These are phyloP conservation scores for Crucibulum laeve DNA, from an alignment of 768 basidiomycete species.

Conservation along the genomic window DNA sequence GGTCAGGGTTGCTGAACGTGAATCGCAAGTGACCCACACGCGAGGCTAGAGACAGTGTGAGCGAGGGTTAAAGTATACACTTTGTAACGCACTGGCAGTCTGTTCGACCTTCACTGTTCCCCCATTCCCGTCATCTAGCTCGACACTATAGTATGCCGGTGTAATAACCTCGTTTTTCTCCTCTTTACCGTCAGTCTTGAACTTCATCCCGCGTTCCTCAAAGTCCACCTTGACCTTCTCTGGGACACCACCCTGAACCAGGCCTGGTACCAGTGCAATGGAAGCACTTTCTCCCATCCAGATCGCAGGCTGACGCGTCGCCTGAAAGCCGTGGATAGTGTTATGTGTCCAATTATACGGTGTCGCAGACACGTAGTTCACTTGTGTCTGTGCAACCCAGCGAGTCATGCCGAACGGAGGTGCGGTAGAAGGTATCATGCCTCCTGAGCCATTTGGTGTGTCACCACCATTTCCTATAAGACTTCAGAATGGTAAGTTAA, in stretches of 20 bases:
- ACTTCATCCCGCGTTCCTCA: conserved; percentile 49
- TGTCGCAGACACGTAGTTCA: conserved; percentile 70
- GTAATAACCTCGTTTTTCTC: conserved; percentile 49
- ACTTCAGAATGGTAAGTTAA: no score
- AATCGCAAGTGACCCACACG: conserved; percentile 73
- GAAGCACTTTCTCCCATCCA: conserved; percentile 85
- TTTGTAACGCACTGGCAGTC: conserved; percentile 53
- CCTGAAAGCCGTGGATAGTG: conserved; percentile 69
- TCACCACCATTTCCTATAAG: conserved; percentile 74
- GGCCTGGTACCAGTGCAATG: conserved; percentile 57
- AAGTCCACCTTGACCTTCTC: conserved; percentile 45
- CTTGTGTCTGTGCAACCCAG: conserved; percentile 78
- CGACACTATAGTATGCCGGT: conserved; percentile 54
- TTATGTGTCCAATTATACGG: conserved; percentile 61
- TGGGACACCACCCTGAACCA: conserved; percentile 13
- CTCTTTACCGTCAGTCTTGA: conserved; percentile 26
- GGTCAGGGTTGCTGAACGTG: conserved; percentile 40
- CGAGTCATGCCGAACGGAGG: conserved; percentile 86
- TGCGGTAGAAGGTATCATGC: conserved; percentile 72
- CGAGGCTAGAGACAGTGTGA: conserved; percentile 43
- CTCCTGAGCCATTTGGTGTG: conserved; percentile 66
- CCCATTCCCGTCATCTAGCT: conserved; percentile 47
- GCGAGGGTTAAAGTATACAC: not conserved
- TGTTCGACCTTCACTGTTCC: conserved; percentile 54
- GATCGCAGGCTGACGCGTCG: conserved; percentile 80